Base-by-base conservation (phyloP, 371 early-diverging fungal genomes). In the Mucor circinelloides region DNA sequence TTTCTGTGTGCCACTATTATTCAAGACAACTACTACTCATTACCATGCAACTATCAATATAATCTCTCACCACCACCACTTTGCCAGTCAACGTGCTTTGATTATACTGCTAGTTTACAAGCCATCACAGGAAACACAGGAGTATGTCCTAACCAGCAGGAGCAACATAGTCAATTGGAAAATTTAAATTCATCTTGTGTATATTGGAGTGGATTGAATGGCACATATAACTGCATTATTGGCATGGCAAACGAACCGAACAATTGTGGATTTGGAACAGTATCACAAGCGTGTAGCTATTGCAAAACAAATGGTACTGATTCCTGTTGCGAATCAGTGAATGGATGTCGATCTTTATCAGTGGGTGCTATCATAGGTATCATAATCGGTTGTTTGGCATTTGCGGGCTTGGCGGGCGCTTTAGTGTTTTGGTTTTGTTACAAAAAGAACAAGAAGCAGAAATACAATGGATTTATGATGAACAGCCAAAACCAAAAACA, bases 181-280 rank as follows among this genome's bases (percentile, higher is more conserved):
- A 69, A 72, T 27, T 42, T 80, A 1, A 70, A 69, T 32, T 65
- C 71, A 30, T 56, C 68, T 5, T 83, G 83, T 65, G 8, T 57
- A 9, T 68, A 70, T 56, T 83, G 83, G 83, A 60, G 63, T 54
- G 81, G 82, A 3, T 68, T 71, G 10, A 77, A 78, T 61, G 80
- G 78, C 0, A 73, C 66, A 1, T 40, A 55, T 9, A 46, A 63
- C 15, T 84, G 84, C 54, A 75, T 84, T 27, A 58, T 67, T 28
- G 84, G 84, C 4, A 7, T 58, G 34, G 66, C 63, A 6, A 84
- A 84, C 42, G 84, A 84, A 54, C 80, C 80, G 7, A 25, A 63
- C 9, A 70, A 73, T 52, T 84, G 84, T 69, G 84, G 80, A 31
- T 82, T 76, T 64, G 60, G 54, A 27, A 55, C 63, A 40, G 56